Conservation (phyloP, 2,329 filamentous ascomycete species). For the Penicillium corylophilum region DNA sequence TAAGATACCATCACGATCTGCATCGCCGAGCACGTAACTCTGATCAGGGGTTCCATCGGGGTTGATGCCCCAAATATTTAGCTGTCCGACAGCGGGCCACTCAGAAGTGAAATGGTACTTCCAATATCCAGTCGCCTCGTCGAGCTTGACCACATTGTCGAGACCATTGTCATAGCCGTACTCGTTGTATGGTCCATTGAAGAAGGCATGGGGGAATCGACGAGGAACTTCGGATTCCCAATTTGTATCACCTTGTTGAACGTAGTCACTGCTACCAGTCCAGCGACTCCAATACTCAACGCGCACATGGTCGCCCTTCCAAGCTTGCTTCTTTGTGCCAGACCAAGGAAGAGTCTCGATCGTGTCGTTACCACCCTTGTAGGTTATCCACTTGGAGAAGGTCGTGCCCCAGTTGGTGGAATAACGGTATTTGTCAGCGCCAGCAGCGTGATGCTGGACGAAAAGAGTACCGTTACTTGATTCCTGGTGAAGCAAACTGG, state of each 20-base stretch:
- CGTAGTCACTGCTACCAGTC: conserved; percentile 59
- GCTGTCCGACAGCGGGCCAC: conserved; percentile 61
- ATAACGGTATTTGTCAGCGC: conserved; percentile 63
- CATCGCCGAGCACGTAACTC: conserved; percentile 59
- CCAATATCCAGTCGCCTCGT: conserved; percentile 52
- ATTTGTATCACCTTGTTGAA: conserved; percentile 57
- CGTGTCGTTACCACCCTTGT: conserved; percentile 52
- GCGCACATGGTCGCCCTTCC: conserved; percentile 62
- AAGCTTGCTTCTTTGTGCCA: conserved; percentile 57
- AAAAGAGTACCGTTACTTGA: conserved; percentile 43
- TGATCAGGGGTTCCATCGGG: conserved; percentile 62
- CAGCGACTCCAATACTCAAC: conserved; percentile 63
- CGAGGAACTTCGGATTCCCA: conserved; percentile 43
- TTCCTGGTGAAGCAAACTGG: conserved; percentile 50
- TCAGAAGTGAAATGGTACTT: conserved; percentile 61
- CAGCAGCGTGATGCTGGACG: conserved; percentile 59
- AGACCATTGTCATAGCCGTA: conserved; percentile 64
- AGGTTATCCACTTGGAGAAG: conserved; percentile 60
- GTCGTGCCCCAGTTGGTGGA: conserved; percentile 61
- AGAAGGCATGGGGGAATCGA: conserved; percentile 61
- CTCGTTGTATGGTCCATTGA: conserved; percentile 63
- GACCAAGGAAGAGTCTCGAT: conserved; percentile 54
- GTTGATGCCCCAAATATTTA: conserved; percentile 68
- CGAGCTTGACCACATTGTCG: conserved; percentile 51
- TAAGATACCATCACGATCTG: conserved; percentile 59